Evolutionary conservation across 1,284 basidiomycete genomes (phyloP).

Genomic region (Leccinum huronense): DNA sequence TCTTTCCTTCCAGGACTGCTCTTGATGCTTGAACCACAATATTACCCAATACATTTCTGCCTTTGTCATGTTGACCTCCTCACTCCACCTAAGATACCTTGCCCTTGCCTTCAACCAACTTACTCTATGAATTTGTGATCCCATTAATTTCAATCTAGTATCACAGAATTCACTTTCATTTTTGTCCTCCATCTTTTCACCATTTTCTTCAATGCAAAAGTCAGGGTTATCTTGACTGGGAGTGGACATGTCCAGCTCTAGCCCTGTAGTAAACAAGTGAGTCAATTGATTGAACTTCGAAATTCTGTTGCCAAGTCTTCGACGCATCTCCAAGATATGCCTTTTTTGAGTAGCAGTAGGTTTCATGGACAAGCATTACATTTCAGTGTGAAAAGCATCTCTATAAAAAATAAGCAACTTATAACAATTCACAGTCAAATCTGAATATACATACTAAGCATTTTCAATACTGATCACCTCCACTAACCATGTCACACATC

Average conservation of each 20-base stretch:
- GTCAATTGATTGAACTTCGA: conserved; percentile 7
- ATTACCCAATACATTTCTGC: not conserved
- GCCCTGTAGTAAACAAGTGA: not conserved
- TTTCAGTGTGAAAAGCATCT: conserved; percentile 5
- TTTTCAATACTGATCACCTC: conserved; percentile 12
- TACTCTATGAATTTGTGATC: not conserved
- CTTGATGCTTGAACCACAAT: not conserved
- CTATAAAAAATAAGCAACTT: not conserved
- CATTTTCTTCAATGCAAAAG: not conserved
- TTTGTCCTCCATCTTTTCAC: not conserved
- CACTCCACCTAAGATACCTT: not conserved
- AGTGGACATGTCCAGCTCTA: not conserved
- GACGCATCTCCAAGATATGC: not conserved
- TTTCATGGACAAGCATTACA: not conserved
- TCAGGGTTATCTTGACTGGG: not conserved
- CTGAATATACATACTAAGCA: conserved; percentile 10
- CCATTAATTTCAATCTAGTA: not conserved
- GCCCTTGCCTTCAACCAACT: not conserved
- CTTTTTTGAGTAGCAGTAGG: not conserved
- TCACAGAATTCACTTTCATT: not conserved
- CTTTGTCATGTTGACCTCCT: not conserved
- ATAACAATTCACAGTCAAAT: too few relatives aligned
- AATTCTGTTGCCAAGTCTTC: not conserved
- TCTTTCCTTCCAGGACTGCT: not conserved
- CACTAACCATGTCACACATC: conserved; percentile 6